Conservation (phyloP, 179 eudicot species). For the Silene noctiflora region DNA sequence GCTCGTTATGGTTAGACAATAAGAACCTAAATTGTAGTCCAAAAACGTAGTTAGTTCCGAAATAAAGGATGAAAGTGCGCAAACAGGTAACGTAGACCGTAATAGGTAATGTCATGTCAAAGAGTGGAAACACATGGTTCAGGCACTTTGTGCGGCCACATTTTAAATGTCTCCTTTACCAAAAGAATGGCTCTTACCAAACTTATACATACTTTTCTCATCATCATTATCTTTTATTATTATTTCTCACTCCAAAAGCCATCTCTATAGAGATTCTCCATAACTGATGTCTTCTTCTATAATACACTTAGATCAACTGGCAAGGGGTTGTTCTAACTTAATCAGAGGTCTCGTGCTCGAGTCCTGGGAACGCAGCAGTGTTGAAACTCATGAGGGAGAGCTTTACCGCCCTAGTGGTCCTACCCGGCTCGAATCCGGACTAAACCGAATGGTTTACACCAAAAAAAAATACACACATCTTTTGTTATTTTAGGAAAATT, state of each 20-base stretch:
- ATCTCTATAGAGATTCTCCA: constrained; percentile 12
- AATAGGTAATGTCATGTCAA: constrained; percentile 4
- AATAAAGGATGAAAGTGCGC: not conserved
- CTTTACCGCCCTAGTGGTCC: too few species aligned
- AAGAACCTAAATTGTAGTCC: not conserved
- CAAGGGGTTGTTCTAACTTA: too few species aligned
- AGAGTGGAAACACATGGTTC: not conserved
- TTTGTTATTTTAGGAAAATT: too few species aligned
- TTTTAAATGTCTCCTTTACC: not conserved
- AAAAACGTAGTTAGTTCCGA: not conserved
- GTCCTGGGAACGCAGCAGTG: too few species aligned
- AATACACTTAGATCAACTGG: too few species aligned
- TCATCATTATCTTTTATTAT: not conserved
- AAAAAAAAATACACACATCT: too few species aligned
- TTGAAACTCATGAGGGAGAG: too few species aligned
- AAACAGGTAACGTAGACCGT: too few species aligned
- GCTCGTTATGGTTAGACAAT: too few species aligned
- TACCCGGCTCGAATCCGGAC: too few species aligned
- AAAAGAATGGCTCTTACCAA: constrained; percentile 14
- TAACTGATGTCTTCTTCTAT: not conserved
- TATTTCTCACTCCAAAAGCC: not conserved
- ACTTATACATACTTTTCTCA: not conserved
- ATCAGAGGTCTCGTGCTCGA: too few species aligned
- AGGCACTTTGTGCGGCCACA: constrained; percentile 12
- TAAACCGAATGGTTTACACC: too few species aligned